Evolutionary conservation across 352 stramenopile species (phyloP), one percentile per base, ranked within the genome.

Genomic region (Phytopythium aichiense): DNA sequence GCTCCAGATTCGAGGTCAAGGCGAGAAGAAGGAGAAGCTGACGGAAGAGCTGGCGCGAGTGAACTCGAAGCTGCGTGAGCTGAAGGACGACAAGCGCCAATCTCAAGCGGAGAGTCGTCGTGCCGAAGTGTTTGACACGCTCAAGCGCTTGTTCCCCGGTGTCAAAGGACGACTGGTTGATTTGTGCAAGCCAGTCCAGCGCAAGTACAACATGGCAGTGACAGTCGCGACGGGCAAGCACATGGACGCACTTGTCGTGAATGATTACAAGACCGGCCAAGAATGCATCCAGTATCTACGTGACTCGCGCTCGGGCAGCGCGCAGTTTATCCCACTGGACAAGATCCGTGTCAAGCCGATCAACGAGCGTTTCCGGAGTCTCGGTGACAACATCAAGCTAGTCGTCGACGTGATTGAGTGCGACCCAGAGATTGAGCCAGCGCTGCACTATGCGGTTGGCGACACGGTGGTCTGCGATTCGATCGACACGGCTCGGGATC

Each of bases 301-400:
- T 8, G 95, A 99, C 25, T 89, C 98, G 33, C 93, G 95, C 12
- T 79, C 98, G 7, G 96, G 97, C 25, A 97, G 85, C 31, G 93
- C 92, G 18, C 95, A 94, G 56, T 99, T 99, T 67, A 92, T 99
- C 58, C 97, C 97, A 7, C 73, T 99, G 30, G 97, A 99, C 68
- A 95, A 88, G 45, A 92, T 99, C 46, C 76, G 74, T 43, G 83
- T 85, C 58, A 98, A 91, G 61, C 83, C 87, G 12, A 84, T 96
- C 58, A 95, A 98, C 67, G 96, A 99, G 73, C 89, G 96, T 8
- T 93, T 99, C 31, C 91, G 96, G 23, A 84, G 87, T 22, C 81
- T 98, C 31, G 86, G 94, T 4, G 84, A 81, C 55, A 76, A 91
- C 58, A 99, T 97, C 73, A 95, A 97, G 49, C 77, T 99, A 56